Conservation (phyloP, 1,139 yeast species). For the Zygosaccharomyces pseudobailii region DNA sequence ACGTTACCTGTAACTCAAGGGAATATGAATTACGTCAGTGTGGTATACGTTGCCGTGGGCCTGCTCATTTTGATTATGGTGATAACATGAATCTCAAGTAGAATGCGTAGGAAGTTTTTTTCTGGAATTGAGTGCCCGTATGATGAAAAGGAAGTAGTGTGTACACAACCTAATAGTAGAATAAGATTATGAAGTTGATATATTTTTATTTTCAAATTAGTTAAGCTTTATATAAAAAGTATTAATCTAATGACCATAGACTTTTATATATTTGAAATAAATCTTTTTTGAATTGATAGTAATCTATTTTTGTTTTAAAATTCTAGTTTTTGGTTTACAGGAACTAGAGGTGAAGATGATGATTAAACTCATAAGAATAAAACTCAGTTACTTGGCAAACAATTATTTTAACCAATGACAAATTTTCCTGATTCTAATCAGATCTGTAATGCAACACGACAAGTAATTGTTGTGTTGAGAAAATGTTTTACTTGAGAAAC, state of each 20-base stretch:
- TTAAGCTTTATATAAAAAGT: not conserved
- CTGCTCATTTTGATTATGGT: not conserved
- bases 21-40: conserved; percentile 46
- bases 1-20: conserved; percentile 43
- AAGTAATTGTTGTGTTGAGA: too few species aligned
- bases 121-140: too few species aligned
- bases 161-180: not conserved
- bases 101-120: not conserved
- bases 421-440: too few species aligned
- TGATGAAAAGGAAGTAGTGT: too few species aligned
- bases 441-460: too few species aligned
- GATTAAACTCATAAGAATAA: too few species aligned
- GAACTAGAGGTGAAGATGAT: too few species aligned
- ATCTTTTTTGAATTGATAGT: not conserved
- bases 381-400: too few species aligned
- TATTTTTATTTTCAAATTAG: not conserved
- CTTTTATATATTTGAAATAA: not conserved
- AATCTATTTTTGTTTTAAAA: too few species aligned
- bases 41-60: conserved; percentile 35
- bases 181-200: not conserved
- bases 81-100: not conserved
- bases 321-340: too few species aligned
- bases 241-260: not conserved
- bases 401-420: too few species aligned
- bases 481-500: too few species aligned